Percentiles rank a stretch among this genome's conserved stretches.
Conservation (phyloP, 2,329 filamentous ascomycete genomes). For the Rosellinia necatrix region DNA sequence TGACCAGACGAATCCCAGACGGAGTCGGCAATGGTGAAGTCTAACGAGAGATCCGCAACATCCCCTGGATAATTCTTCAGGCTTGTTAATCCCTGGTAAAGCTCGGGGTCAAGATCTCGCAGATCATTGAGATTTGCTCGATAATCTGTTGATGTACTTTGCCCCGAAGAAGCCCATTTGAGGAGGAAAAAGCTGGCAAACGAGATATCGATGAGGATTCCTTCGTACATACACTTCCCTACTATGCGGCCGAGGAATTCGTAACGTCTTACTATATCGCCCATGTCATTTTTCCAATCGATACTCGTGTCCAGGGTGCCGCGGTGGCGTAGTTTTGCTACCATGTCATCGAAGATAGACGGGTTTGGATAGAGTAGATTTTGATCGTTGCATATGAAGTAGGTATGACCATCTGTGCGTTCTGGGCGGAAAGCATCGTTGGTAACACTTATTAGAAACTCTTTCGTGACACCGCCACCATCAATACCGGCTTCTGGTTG, state of each 20-base stretch:
- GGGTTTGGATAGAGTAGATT: conserved; percentile 91
- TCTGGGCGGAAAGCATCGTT: conserved; percentile 72
- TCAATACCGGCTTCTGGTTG: conserved; percentile 91
- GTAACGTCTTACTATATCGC: conserved; percentile 71
- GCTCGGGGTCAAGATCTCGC: conserved; percentile 83
- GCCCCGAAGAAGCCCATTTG: conserved; percentile 84
- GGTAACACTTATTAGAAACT: conserved; percentile 89
- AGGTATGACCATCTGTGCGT: conserved; percentile 53
- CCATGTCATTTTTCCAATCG: conserved; percentile 62
- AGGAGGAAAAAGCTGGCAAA: conserved; percentile 96
- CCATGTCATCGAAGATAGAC: conserved; percentile 70
- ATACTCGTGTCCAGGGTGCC: conserved; percentile 58
- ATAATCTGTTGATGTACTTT: conserved; percentile 64
- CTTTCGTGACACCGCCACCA: conserved; percentile 95
- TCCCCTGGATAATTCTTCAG: conserved; percentile 87
- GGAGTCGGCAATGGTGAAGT: conserved; percentile 86
- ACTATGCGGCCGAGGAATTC: conserved; percentile 93
- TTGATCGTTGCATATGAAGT: conserved; percentile 84
- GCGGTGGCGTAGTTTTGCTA: conserved; percentile 58
- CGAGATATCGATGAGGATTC: conserved; percentile 87
- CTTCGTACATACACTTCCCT: conserved; percentile 96
- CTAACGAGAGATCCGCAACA: conserved; percentile 78
- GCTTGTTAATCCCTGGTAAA: conserved; percentile 83
- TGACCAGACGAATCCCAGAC: conserved; percentile 52
- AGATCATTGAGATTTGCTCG: conserved; percentile 94